phyloP scores from a whole-genome alignment of 208 protist genomes.

The Acanthamoeba pearcei region DNA sequence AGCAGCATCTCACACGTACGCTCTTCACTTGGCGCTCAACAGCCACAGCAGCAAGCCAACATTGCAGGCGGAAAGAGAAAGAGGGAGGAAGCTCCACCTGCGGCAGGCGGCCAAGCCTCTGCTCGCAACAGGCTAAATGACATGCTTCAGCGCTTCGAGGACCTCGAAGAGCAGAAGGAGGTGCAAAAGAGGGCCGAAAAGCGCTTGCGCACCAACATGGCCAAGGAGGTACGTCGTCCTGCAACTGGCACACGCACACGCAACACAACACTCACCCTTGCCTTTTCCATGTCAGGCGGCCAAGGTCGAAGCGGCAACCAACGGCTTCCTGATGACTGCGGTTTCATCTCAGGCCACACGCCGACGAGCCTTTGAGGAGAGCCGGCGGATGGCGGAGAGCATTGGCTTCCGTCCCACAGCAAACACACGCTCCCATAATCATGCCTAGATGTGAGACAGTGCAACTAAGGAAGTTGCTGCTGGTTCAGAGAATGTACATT shows the following conservation, averaged over 20 bases:
- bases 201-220: background rate
- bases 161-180: background rate
- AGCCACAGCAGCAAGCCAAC: background rate
- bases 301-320: conserved; percentile 18
- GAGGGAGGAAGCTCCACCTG: background rate
- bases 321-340: conserved; percentile 5
- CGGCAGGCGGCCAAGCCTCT: background rate
- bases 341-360: background rate
- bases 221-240: background rate
- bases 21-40: background rate
- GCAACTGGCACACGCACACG: background rate
- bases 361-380: conserved; percentile 39
- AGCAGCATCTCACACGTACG: background rate
- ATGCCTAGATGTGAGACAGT: too few relatives aligned
- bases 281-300: background rate
- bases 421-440: background rate
- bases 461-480: too few relatives aligned
- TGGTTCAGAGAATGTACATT: too few relatives aligned
- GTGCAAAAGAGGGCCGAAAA: background rate
- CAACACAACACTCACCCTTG: too few relatives aligned
- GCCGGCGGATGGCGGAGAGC: background rate
- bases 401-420: background rate
- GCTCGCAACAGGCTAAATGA: background rate
- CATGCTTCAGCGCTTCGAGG: conserved; percentile 4
- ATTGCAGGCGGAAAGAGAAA: background rate